Base-by-base conservation (phyloP, 2,329 filamentous ascomycete species). In the Colletotrichum echinochloae region DNA sequence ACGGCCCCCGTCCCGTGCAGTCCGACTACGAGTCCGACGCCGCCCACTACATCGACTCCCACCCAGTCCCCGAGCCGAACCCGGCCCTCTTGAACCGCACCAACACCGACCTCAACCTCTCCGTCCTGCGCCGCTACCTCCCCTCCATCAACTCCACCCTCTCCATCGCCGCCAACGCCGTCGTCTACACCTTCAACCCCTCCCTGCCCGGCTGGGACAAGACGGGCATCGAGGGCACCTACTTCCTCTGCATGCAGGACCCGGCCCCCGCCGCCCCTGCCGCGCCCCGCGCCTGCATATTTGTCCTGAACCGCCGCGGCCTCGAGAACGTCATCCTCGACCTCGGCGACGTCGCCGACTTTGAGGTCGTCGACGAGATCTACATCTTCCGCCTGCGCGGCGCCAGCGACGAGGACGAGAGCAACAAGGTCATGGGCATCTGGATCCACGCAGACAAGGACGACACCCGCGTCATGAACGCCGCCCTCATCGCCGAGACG, bases 91-190 rank as follows among this genome's bases (percentile, higher is more conserved):
- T 88, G 81, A 85, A 64, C 79, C 91, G 93, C 74, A 91, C 91
- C 73, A 96, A 95, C 80, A 92, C 92, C 65, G 92, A 97, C 74
- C 90, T 98, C 77, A 98, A 98, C 83, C 87, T 97, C 74, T 86
- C 89, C 59, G 95, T 98, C 48, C 87, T 98, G 44, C 90, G 88
- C 70, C 92, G 94, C 74, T 93, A 97, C 82, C 89, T 94, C 69
- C 92, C 94, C 39, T 87, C 89, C 68, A 89, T 98, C 73, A 85
- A 85, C 69, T 83, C 86, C 62, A 94, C 98, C 77, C 85, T 94
- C 73, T 91, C 92, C 73, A 92, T 96, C 74, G 94, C 94, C 7
- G 91, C 93, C 39, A 97, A 95, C 76, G 92, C 93, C 33, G 93
- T 96, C 44, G 88, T 98, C 74, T 98, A 98, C 84, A 88, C 88